Evolutionary conservation across 768 basidiomycete species (phyloP), one percentile per base, ranked within the genome.

Genomic region (Tricholoma sp.): DNA sequence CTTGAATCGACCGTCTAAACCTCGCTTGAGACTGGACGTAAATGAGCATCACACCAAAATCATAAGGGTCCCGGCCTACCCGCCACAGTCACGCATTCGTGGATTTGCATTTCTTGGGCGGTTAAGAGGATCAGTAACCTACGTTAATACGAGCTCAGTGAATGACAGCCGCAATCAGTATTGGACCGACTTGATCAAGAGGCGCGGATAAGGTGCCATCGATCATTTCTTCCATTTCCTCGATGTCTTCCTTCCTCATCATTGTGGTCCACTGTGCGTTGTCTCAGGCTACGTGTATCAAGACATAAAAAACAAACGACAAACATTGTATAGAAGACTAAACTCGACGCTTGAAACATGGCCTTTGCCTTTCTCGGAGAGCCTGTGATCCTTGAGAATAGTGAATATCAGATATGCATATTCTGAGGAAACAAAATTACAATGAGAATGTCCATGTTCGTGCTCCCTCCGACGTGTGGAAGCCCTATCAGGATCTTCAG

Each of bases 401-500:
- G 48, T 15, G 34, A 15, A 24, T 24, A 24, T 24, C 24, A 24
- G 24, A 24, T 1, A 24, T 24, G 24, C 24, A 24, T 24, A 24
- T 24, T 24, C 24, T 24, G 24, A 24, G 24, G 2, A 41, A 48
- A 31, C 12, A 15, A 7, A 36, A 50, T 59, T 15, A 65, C 66
- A 12, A 55, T 50, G 44, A 61, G 42, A 13, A 64, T 47, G 34
- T 63, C 60, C 32, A 67, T 15, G 33, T 59, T 42, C 2, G 58
- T 31, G 41, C 59, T 60, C 8, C 52, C 55, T 28, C 63, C 64
- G 33, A 60, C 59, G 12, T 45, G 37, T 5, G 65, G 36, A 15
- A 66, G 37, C 13, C 68, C 68, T n/a, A 63, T 24, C n/a, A 69
- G 52, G 9, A 63, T 59, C 42, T 65, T 68, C 31, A 69, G n/a